A percentile compares a stretch with the other conserved stretches of the same genome.
Evolutionary conservation across 805 yeast genomes (phyloP).

Genomic region (Monosporozyma aerobia): DNA sequence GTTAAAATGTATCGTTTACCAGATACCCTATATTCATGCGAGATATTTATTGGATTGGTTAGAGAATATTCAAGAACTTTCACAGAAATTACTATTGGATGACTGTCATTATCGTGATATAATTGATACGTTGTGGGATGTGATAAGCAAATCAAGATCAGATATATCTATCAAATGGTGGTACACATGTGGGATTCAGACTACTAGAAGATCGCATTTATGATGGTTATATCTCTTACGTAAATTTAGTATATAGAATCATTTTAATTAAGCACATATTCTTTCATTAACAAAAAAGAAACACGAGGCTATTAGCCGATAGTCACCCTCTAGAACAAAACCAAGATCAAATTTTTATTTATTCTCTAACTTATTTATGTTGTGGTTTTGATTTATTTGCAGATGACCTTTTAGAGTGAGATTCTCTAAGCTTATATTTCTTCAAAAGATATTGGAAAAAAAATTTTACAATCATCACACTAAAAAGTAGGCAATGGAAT

Average conservation of each 20-base stretch:
- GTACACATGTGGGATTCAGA: constrained; percentile 7
- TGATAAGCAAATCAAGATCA: constrained; percentile 11
- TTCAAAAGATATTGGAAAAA: no score
- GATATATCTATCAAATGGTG: constrained; percentile 24
- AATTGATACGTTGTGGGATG: constrained; percentile 16
- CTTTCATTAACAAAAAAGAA: background rate
- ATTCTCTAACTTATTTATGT: no score
- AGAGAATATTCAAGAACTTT: constrained; percentile 17
- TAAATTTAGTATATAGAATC: background rate
- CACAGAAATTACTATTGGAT: background rate
- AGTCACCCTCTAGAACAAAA: no score
- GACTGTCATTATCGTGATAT: constrained; percentile 5
- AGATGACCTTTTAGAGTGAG: no score
- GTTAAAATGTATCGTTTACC: constrained; percentile 17
- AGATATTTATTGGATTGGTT: constrained; percentile 18
- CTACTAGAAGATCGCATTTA: background rate
- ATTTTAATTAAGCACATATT: background rate
- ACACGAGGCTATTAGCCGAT: no score
- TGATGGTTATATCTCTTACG: background rate
- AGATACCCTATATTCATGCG: constrained; percentile 12
- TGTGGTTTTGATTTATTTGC: no score
- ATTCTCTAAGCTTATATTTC: no score
- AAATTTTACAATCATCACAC: no score
- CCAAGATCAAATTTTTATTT: no score
- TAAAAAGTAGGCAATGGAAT: no score